Evolutionary conservation across 192 early-diverging fungal genomes (phyloP), one percentile per base, ranked within the genome.

Genomic region (Coemansia sp.): DNA sequence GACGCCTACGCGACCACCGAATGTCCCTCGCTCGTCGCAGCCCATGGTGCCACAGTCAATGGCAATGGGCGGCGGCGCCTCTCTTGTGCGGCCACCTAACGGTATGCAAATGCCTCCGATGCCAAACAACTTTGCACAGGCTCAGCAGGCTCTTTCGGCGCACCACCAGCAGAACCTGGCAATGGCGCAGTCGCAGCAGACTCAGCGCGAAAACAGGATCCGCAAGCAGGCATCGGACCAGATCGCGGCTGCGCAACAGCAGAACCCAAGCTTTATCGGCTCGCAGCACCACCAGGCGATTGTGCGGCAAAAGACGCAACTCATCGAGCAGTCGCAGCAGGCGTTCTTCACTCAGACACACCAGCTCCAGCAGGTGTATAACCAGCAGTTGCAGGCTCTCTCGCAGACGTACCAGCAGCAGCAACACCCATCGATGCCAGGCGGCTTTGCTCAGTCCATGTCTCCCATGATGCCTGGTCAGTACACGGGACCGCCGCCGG

Each of bases 251-350:
- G 20, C 64, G n/a, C 78, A 81, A 66, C 73, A 81, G 56, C 73
- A 72, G 28, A 75, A 81, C 31, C 70, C 69, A 14, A 23, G 33
- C 57, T 81, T 71, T 55, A 60, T 72, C 3, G 67, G 73, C 21
- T 81, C 78, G 25, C 57, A 59, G 2, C 45, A 68, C 59, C 66
- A 76, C 48, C 78, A 81, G 48, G 31, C 61, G 53, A 33, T 81
- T 45, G 37, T 81, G 58, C 66, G 69, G 50, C 73, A 81, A 61
- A 73, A 81, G 69, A 41, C 78, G 6, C 78, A 81, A 59, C 25
- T 75, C 45, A 57, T 75, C 20, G 72, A 81, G 56, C 73, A 74
- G 25, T 52, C 60, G 20, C 78, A 81, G 56, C 63, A 75, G 53
- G 60, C 59, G 11, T 81, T 63, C 21, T 66, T 72, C 28, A 18